phyloP scores from a whole-genome alignment of 2,329 filamentous ascomycete genomes.

The Byssothecium circinans region DNA sequence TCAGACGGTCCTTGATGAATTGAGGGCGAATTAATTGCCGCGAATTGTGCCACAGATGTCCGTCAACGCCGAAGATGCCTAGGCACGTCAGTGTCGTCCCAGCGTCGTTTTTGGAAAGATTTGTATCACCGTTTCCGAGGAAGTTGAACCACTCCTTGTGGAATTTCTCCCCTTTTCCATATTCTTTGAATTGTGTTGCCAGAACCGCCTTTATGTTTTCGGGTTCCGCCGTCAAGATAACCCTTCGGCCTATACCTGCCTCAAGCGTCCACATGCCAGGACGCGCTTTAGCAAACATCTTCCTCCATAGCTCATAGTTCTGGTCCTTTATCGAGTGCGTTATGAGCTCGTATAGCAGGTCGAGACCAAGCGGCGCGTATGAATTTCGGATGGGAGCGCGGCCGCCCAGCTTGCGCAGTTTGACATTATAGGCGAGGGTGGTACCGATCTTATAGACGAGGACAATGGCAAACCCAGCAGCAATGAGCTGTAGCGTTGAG shows the following conservation, averaged over 20 bases:
- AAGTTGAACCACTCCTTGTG: conserved; percentile 75
- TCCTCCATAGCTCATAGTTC: conserved; percentile 64
- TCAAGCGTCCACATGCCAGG: conserved; percentile 62
- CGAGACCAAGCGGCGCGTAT: conserved; percentile 58
- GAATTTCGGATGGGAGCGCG: conserved; percentile 47
- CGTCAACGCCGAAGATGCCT: conserved; percentile 72
- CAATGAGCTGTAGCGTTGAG: conserved; percentile 25
- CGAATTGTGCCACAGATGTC: conserved; percentile 74
- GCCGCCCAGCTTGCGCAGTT: conserved; percentile 47
- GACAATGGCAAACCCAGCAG: conserved; percentile 21
- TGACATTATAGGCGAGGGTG: conserved; percentile 35
- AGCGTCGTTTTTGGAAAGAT: no score
- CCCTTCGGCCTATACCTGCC: conserved; percentile 58
- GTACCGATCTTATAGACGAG: conserved; percentile 19
- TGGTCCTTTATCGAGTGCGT: conserved; percentile 55
- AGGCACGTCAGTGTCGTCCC: background rate
- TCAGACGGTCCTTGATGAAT: conserved; percentile 82
- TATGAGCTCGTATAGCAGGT: conserved; percentile 64
- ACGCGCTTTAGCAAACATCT: conserved; percentile 49
- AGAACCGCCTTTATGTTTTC: conserved; percentile 91
- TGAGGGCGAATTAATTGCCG: conserved; percentile 83
- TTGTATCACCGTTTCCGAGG: conserved; percentile 74
- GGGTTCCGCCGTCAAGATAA: conserved; percentile 76
- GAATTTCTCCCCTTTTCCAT: conserved; percentile 77
- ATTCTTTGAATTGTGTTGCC: conserved; percentile 84